phyloP scores from a whole-genome alignment of 352 stramenopile genomes.

The Phytophthora kernoviae region DNA sequence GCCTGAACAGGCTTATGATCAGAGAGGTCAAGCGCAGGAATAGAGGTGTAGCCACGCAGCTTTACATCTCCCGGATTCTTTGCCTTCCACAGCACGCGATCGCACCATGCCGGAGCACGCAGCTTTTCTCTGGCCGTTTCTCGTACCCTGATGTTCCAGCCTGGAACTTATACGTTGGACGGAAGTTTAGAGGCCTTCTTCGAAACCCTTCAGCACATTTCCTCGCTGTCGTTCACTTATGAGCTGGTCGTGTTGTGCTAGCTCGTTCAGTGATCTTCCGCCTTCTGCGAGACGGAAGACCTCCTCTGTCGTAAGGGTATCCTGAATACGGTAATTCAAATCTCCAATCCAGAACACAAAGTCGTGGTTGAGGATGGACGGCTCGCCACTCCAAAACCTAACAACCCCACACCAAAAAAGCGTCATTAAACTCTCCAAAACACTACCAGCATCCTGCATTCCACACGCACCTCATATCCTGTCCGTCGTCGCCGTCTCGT shows the following conservation, averaged over 20 bases:
- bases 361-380: conserved; percentile 96
- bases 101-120: conserved; percentile 96
- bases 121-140: conserved; percentile 98
- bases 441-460: background rate
- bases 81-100: conserved; percentile 86
- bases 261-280: conserved; percentile 34
- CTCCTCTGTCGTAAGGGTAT: conserved; percentile 78
- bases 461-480: conserved; percentile 36
- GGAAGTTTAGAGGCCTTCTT: conserved; percentile 93
- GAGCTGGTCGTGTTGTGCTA: conserved; percentile 68
- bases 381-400: conserved; percentile 56
- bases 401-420: conserved; percentile 14
- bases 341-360: conserved; percentile 98
- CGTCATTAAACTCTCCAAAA: background rate
- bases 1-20: conserved; percentile 99
- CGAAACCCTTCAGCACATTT: conserved; percentile 88
- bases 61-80: conserved; percentile 57
- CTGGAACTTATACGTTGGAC: conserved; percentile 98
- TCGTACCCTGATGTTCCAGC: conserved; percentile 96
- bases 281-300: conserved; percentile 66
- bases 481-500: conserved; percentile 18
- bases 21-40: conserved; percentile 92
- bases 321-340: conserved; percentile 91
- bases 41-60: conserved; percentile 87
- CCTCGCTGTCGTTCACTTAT: conserved; percentile 68